A percentile compares a stretch with the other conserved stretches of the same genome.
These are phyloP conservation scores for Euphorbia celastroides DNA, from an alignment of 441 rosid genomes.

Conservation along the genomic window DNA sequence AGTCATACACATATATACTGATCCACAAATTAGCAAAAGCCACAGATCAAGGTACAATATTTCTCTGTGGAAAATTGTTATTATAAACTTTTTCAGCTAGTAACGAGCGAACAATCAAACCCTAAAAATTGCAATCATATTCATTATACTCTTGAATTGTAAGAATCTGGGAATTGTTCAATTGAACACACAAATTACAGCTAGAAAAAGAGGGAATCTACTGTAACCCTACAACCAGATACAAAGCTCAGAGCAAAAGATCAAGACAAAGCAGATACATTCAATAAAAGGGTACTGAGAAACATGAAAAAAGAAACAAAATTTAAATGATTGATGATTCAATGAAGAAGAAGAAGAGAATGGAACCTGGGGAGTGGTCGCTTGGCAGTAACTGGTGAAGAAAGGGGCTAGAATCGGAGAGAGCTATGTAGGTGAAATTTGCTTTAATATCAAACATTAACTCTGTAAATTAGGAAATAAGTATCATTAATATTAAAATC, in stretches of 20 bases:
- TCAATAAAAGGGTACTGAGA: background rate
- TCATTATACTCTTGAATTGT: too few relatives aligned
- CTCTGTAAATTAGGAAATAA: too few relatives aligned
- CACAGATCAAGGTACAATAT: background rate
- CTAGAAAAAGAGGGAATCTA: background rate
- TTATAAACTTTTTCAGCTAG: too few relatives aligned
- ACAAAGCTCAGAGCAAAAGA: background rate
- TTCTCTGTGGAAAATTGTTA: too few relatives aligned
- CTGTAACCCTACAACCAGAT: background rate
- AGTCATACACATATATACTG: background rate
- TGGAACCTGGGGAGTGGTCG: background rate
- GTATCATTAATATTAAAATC: too few relatives aligned
- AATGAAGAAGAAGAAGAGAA: background rate
- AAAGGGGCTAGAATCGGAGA: background rate
- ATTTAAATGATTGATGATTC: too few relatives aligned
- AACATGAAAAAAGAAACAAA: too few relatives aligned
- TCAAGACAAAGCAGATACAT: background rate
- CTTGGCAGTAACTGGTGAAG: background rate
- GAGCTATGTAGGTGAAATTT: too few relatives aligned
- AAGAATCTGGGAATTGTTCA: too few relatives aligned
- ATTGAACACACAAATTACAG: background rate
- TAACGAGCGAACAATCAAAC: too few relatives aligned
- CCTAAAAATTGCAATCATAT: too few relatives aligned
- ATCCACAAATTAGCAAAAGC: background rate
- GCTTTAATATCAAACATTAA: too few relatives aligned